Evolutionary conservation across 768 basidiomycete genomes (phyloP).

Genomic region (Lactarius deliciosus): DNA sequence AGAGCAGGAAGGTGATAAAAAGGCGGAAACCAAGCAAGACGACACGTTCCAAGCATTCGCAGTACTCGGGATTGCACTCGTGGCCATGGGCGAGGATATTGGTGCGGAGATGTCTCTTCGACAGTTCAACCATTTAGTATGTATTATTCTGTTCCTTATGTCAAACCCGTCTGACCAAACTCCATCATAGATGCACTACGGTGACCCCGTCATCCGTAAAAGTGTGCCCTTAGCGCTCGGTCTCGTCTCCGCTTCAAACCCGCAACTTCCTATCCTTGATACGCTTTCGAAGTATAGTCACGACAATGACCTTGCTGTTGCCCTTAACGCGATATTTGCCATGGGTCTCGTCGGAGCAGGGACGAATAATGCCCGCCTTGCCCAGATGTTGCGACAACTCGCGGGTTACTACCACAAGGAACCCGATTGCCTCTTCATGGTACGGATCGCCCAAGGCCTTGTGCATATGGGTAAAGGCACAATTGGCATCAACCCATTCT

Average conservation of each 20-base stretch:
- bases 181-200: slow-evolving; percentile 89
- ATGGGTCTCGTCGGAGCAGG: slow-evolving; percentile 99
- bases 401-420: slow-evolving; percentile 99
- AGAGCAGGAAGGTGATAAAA: slow-evolving; percentile 61
- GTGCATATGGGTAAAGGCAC: slow-evolving; percentile 99
- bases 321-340: slow-evolving; percentile 95
- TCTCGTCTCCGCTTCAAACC: slow-evolving; percentile 93
- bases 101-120: slow-evolving; percentile 97
- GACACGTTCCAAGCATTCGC: slow-evolving; percentile 91
- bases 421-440: slow-evolving; percentile 94
- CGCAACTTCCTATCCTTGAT: slow-evolving; percentile 90
- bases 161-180: slow-evolving; percentile 28
- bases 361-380: slow-evolving; percentile 96
- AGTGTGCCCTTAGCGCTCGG: slow-evolving; percentile 93
- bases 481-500: slow-evolving; percentile 96
- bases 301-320: slow-evolving; percentile 96
- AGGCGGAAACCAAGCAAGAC: slow-evolving; percentile 50
- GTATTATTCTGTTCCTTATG: slow-evolving; percentile 33
- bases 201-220: slow-evolving; percentile 89
- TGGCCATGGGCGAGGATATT: slow-evolving; percentile 98
- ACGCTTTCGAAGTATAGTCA: slow-evolving; percentile 98
- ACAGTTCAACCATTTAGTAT: slow-evolving; percentile 94
- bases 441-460: slow-evolving; percentile 91
- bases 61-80: slow-evolving; percentile 88
- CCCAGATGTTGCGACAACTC: slow-evolving; percentile 95